Evolutionary conservation across 768 basidiomycete genomes (phyloP), one percentile per base, ranked within the genome.

Genomic region (Boletellus ananas): DNA sequence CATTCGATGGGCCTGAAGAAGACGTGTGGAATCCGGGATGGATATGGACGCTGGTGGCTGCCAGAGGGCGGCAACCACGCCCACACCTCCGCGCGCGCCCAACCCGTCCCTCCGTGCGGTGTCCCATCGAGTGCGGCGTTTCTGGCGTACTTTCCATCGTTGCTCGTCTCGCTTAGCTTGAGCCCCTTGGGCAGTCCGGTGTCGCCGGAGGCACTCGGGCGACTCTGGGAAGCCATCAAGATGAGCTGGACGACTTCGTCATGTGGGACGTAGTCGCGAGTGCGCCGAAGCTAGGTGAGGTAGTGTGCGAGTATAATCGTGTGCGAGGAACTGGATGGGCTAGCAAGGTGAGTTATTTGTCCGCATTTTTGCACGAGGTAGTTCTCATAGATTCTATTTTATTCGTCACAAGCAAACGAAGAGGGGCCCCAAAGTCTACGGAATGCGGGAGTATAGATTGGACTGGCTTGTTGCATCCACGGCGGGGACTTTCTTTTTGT

Each of bases 221-320:
- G 70, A 20, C 63, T 67, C 37, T 60, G 63, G 71, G 65, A 33
- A 10, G 73, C 67, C 14, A 61, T 57, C 3, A 68, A 75, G 33
- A 53, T 95, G 62, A 79, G 18, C 75, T 89, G 35, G 86, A 94
- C 51, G 87, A 98, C 67, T 94, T 87, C 60, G 75, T 87, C 3
- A 70, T 97, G 54, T 85, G 89, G 66, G 78, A 72, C 13, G 70
- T 93, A 57, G 59, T 93, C 38, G 72, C 78, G 12, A 68, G 61
- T 1, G 76, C 78, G 46, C 45, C 61, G 0, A 60, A 67, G 20
- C 51, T 85, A 17, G 56, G 64, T 49, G 71, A 73, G 33, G 60
- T 85, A 56, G 75, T 80, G 10, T 84, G 74, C 71, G 81, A 81
- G 7, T 80, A 80, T 53, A 79, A 76, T 55, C 66, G 70, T 7